phyloP scores from a whole-genome alignment of 2,329 filamentous ascomycete species.

The Microcera coccophila region DNA sequence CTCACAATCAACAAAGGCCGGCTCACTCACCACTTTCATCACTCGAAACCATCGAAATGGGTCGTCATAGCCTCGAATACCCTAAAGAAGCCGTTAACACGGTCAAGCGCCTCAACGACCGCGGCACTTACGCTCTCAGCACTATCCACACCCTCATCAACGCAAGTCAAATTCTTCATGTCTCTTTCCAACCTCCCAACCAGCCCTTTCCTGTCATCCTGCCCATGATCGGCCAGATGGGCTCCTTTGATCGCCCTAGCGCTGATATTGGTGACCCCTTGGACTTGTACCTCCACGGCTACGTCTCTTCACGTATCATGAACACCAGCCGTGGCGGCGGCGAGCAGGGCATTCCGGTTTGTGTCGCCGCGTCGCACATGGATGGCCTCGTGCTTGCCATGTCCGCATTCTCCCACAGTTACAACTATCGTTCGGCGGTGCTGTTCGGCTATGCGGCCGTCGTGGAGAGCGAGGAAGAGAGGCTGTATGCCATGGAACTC shows the following conservation, averaged over 20 bases:
- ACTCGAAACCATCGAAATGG: conserved; percentile 29
- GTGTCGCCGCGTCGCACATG: conserved; percentile 67
- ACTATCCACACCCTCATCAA: conserved; percentile 76
- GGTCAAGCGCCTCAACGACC: conserved; percentile 62
- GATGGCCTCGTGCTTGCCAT: conserved; percentile 78
- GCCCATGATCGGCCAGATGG: conserved; percentile 84
- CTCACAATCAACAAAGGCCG: too few species aligned
- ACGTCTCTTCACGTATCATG: conserved; percentile 75
- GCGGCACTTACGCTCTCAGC: conserved; percentile 66
- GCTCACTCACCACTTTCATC: too few species aligned
- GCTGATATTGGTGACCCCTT: conserved; percentile 60
- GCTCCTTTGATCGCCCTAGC: conserved; percentile 62
- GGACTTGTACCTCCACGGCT: conserved; percentile 80
- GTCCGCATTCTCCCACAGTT: conserved; percentile 76
- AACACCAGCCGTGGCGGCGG: conserved; percentile 46
- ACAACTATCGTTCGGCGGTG: conserved; percentile 80
- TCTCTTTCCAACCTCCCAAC: conserved; percentile 65
- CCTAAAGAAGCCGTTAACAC: conserved; percentile 61
- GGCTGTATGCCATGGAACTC: conserved; percentile 71
- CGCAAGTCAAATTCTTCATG: conserved; percentile 67
- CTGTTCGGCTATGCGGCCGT: conserved; percentile 70
- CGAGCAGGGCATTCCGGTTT: conserved; percentile 60
- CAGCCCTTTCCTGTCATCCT: conserved; percentile 72
- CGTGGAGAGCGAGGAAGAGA: conserved; percentile 66
- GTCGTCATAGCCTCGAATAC: conserved; percentile 49